Evolutionary conservation across 2,329 filamentous ascomycete genomes (phyloP).

Genomic region (Hansfordia pulvinata): DNA sequence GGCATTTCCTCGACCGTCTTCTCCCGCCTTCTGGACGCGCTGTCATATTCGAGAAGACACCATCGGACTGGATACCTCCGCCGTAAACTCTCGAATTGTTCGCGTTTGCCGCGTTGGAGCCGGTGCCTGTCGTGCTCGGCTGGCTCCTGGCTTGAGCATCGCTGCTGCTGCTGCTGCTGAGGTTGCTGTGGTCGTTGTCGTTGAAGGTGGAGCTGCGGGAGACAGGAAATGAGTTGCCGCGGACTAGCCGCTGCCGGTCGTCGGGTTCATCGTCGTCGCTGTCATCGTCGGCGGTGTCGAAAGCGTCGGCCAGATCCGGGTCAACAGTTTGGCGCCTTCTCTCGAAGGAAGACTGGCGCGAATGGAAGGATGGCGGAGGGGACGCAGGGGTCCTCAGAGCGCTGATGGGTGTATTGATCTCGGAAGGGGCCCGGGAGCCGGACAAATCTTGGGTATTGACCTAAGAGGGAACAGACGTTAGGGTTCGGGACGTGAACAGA

Average conservation of each 20-base stretch:
- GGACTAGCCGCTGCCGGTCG: slow-evolving; percentile 77
- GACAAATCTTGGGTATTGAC: slow-evolving; percentile 47
- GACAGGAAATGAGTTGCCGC: slow-evolving; percentile 35
- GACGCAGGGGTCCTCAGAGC: slow-evolving; percentile 38
- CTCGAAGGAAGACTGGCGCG: slow-evolving; percentile 58
- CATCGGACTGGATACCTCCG: slow-evolving; percentile 70
- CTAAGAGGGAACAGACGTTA: slow-evolving; percentile 18
- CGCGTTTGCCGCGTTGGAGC: slow-evolving; percentile 11
- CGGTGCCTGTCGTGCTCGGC: slow-evolving; percentile 19
- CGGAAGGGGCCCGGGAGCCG: no score
- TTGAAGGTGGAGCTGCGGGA: slow-evolving; percentile 7
- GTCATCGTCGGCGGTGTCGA: slow-evolving; percentile 70
- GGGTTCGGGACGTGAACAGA: neutral
- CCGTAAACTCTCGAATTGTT: slow-evolving; percentile 46
- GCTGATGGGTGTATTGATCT: no score
- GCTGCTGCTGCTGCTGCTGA: slow-evolving; percentile 5
- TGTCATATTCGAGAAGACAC: slow-evolving; percentile 89
- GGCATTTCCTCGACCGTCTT: slow-evolving; percentile 73
- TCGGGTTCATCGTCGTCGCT: slow-evolving; percentile 59
- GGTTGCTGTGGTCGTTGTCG: slow-evolving; percentile 6
- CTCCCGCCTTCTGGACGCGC: slow-evolving; percentile 78
- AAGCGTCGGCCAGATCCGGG: slow-evolving; percentile 80
- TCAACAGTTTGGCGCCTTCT: slow-evolving; percentile 40
- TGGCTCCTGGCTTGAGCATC: slow-evolving; percentile 13
- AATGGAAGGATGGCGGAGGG: slow-evolving; percentile 77